Evolutionary conservation across 140 eudicot species (phyloP), one percentile per base, ranked within the genome.

Genomic region (Anethum foeniculum): DNA sequence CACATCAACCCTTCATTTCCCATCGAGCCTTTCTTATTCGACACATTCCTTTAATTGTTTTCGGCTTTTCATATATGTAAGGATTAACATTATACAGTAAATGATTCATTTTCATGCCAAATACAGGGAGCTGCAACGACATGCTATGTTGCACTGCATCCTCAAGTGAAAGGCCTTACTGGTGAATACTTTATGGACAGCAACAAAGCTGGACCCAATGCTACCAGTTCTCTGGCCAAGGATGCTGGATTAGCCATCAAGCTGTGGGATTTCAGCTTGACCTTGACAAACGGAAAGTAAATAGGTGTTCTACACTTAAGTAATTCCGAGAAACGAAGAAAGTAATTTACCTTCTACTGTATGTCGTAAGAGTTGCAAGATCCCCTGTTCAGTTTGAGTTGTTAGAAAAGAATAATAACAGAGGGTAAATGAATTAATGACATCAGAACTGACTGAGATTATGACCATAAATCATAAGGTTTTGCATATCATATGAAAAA

Each of bases 281-380:
- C n/a, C 60, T n/a, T 75, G 79, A 75, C 18, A 44, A 51, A 30
- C 81, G 85, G 27, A 54, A 82, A 12, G 46, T 16, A 28, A 86
- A 83, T 1, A 71, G 34, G 15, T 5, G 46, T 28, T 34, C 7
- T 15, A 13, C n/a, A 15, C 14, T 15, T 44, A 67, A 52, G 76
- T 76, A 21, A 78, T 86, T 21, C 90, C 88, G 18, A 75, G 25
- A 52, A 1, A 52, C 62, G 25, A 52, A n/a, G 15, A 60, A 60
- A 60, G 2, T 60, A 3, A 8, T 6, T 1, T 25, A 62, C 18
- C 36, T 62, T 62, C 36, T 25, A 25, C 71, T 62, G 71, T 25
- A 62, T 34, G 28, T 62, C 11, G 69, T n/a, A 60, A 60, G 11
- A 60, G 0, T 62, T 62, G 32, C 71, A 58, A 58, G 13, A 2